phyloP scores from a whole-genome alignment of 2,329 filamentous ascomycete species.

The Rachicladosporium sp. region DNA sequence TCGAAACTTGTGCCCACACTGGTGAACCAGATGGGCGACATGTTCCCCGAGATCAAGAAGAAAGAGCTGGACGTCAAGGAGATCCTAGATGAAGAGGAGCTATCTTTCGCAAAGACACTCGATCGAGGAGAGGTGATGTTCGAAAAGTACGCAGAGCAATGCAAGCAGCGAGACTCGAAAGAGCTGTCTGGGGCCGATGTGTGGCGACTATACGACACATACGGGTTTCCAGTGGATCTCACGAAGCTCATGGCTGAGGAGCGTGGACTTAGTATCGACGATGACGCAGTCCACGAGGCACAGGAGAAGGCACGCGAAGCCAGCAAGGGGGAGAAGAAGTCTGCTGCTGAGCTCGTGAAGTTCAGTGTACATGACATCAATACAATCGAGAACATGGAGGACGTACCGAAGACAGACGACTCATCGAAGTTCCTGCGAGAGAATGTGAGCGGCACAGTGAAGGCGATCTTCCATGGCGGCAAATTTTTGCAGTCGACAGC shows the following conservation, averaged over 20 bases:
- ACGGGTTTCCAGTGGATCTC: conserved; percentile 91
- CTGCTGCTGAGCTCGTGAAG: conserved; percentile 68
- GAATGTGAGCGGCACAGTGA: conserved; percentile 62
- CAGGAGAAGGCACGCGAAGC: conserved; percentile 83
- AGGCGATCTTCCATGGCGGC: conserved; percentile 75
- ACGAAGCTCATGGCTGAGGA: conserved; percentile 97
- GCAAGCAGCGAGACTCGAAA: conserved; percentile 53
- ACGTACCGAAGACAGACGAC: conserved; percentile 70
- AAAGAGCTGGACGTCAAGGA: conserved; percentile 86
- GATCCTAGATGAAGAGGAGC: conserved; percentile 87
- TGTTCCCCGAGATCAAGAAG: conserved; percentile 86
- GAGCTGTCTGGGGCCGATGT: conserved; percentile 74
- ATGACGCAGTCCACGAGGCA: conserved; percentile 72
- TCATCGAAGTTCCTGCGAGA: conserved; percentile 69
- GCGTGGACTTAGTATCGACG: conserved; percentile 70
- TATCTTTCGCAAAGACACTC: conserved; percentile 82
- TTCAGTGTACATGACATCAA: conserved; percentile 89
- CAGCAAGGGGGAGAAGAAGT: conserved; percentile 87
- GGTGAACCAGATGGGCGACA: conserved; percentile 82
- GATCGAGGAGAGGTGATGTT: conserved; percentile 93
- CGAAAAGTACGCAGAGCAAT: conserved; percentile 70
- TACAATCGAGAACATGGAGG: conserved; percentile 65
- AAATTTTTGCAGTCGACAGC: conserved; percentile 66
- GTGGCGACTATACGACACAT: conserved; percentile 94
- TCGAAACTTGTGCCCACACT: conserved; percentile 83